phyloP scores from a whole-genome alignment of 768 basidiomycete species.

The Agrocybe pediades region DNA sequence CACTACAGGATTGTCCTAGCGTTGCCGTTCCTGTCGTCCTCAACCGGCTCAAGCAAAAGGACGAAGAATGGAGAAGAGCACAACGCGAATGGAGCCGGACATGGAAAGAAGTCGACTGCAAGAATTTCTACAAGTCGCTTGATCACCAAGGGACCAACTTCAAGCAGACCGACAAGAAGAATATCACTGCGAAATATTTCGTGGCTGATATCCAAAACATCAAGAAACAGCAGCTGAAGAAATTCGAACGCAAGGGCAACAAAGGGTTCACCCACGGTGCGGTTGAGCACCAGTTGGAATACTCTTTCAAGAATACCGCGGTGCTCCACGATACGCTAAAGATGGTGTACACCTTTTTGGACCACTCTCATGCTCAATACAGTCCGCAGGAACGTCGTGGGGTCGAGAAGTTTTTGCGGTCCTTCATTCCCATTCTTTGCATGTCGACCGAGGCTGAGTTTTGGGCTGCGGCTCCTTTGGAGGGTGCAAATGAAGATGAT shows the following conservation, averaged over 20 bases:
- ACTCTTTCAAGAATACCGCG: constrained; percentile 71
- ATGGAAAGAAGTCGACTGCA: constrained; percentile 95
- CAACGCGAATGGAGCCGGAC: constrained; percentile 96
- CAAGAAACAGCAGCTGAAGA: constrained; percentile 57
- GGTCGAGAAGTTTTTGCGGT: constrained; percentile 83
- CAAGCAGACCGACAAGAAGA: constrained; percentile 96
- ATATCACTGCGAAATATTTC: constrained; percentile 82
- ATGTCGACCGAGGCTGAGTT: constrained; percentile 69
- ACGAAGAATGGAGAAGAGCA: constrained; percentile 95
- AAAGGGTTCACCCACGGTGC: constrained; percentile 46
- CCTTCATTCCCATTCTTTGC: constrained; percentile 83
- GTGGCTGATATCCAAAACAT: constrained; percentile 76
- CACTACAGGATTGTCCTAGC: constrained; percentile 89
- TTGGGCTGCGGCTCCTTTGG: constrained; percentile 59
- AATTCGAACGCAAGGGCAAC: constrained; percentile 33
- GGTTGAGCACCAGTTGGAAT: constrained; percentile 76
- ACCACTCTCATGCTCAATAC: constrained; percentile 79
- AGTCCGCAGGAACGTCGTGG: constrained; percentile 75
- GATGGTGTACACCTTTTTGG: constrained; percentile 89
- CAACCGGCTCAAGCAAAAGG: constrained; percentile 84
- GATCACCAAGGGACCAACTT: constrained; percentile 95
- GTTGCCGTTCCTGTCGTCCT: constrained; percentile 93
- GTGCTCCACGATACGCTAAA: constrained; percentile 89
- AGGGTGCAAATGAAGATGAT: constrained; percentile 47
- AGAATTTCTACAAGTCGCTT: constrained; percentile 97